These are phyloP conservation scores for Plasmodium coatneyi DNA, from an alignment of 169 alveolate genomes.

Conservation along the genomic window DNA sequence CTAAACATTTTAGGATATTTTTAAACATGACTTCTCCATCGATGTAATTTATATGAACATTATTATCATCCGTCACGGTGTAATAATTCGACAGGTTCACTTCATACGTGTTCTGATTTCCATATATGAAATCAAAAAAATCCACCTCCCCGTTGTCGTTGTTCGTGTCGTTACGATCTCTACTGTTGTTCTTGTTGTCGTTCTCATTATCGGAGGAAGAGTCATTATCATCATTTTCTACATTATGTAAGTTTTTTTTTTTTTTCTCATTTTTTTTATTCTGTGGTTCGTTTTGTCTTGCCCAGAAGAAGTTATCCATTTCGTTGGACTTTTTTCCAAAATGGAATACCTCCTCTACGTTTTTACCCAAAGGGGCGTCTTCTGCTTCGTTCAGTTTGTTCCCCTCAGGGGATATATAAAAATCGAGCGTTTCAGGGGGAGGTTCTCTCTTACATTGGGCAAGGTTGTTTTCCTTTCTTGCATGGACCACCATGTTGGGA, in stretches of 20 bases:
- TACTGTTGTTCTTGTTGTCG: not conserved
- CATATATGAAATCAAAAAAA: slow-evolving; percentile 67
- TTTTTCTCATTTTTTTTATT: slow-evolving; percentile 9
- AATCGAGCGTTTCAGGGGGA: not conserved
- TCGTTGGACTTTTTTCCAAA: slow-evolving; percentile 17
- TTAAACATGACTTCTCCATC: slow-evolving; percentile 61
- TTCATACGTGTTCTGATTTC: slow-evolving; percentile 63
- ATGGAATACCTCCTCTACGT: slow-evolving; percentile 12
- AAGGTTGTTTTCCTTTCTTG: not conserved
- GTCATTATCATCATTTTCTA: not conserved
- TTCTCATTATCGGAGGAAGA: not conserved
- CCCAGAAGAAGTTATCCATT: slow-evolving; percentile 30
- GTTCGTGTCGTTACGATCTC: not conserved
- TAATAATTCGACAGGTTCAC: slow-evolving; percentile 62
- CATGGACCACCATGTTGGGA: not conserved
- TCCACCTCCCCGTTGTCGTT: not conserved
- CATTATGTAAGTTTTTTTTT: slow-evolving; percentile 1
- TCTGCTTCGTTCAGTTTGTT: not conserved
- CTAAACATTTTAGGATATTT: slow-evolving; percentile 69
- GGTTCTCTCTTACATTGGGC: not conserved
- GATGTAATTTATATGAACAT: slow-evolving; percentile 58
- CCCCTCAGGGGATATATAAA: not conserved
- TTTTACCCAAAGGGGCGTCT: not conserved
- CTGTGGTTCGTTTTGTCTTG: not conserved
- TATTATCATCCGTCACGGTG: slow-evolving; percentile 41